A percentile compares a stretch with the other conserved stretches of the same genome.
Conservation (phyloP, 2,329 filamentous ascomycete species). For the Venturia carpophila region DNA sequence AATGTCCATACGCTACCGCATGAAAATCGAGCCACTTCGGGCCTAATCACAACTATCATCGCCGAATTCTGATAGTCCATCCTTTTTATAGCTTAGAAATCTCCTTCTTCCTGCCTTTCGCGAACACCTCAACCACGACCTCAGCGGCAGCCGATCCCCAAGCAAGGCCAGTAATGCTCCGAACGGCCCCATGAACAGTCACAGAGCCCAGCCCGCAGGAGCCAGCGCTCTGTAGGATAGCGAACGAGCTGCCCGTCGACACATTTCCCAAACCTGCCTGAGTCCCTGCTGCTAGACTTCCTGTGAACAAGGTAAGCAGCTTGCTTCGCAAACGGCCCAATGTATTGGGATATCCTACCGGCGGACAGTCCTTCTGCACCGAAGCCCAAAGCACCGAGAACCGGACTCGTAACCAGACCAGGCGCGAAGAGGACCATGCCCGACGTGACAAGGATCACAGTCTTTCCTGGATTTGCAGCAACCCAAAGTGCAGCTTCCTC, state of each 20-base stretch:
- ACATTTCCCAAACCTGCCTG: constrained; percentile 11
- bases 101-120: background rate
- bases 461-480: background rate
- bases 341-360: background rate
- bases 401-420: background rate
- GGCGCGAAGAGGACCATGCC: background rate
- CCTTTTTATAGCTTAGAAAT: background rate
- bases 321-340: too few species aligned
- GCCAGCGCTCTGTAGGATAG: constrained; percentile 11
- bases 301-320: background rate
- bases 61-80: background rate
- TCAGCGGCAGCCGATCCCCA: background rate
- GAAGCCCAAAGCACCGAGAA: constrained; percentile 4
- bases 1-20: too few species aligned
- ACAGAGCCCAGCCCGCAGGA: background rate
- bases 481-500: background rate
- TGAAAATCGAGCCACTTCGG: too few species aligned
- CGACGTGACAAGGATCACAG: background rate
- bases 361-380: background rate
- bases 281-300: background rate
- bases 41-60: background rate
- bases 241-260: background rate
- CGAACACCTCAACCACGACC: background rate
- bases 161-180: background rate
- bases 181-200: background rate